Base-by-base conservation (phyloP, 306 rosid genomes). In the Cucumis melo region DNA sequence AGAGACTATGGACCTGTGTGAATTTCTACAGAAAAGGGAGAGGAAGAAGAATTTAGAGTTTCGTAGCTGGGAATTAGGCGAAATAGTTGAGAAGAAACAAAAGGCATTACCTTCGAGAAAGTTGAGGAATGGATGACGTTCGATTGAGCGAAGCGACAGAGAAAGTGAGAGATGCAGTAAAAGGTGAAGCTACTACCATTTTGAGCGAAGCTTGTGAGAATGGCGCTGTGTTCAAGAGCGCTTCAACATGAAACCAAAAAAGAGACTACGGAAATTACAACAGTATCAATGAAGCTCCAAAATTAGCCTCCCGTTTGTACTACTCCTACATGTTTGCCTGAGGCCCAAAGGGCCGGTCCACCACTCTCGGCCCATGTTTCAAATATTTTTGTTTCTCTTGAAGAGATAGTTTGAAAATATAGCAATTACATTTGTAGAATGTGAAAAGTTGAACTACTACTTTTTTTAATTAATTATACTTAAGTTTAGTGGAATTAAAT, bases 121-220 rank as follows among this genome's bases (percentile, higher is more conserved):
- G 62, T 5, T 60, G 20, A 44, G 88, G 75, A 66, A 70, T 60
- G 50, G 86, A 84, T 0, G 87, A 62, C 50, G 73, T 83, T 87
- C 67, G 81, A 66, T 62, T 54, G 79, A 84, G 74, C 85, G 90
- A 87, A 80, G 88, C 80, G 66, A 88, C 60, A 8, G 94, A 80
- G 86, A 90, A 90, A 87, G 80, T 85, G 24, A 90, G 80, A 23
- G 91, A 82, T 8, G 86, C 77, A 29, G 94, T 85, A 71, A 90
- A 73, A 10, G 88, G 80, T 68, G 87, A 81, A 78, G 90, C 87
- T 74, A 65, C 87, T 74, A 57, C 92, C 96, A 92, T 90, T 73
- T 81, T 73, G 75, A 16, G 42, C 38, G 38, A 68, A 44, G 56
- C 6, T 68, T 68, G 73, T 19, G 73, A 9, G 51, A 38, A 39